A percentile compares a stretch with the other conserved stretches of the same genome.
phyloP scores from a whole-genome alignment of 257 asterid genomes.

The Jasminum sambac region DNA sequence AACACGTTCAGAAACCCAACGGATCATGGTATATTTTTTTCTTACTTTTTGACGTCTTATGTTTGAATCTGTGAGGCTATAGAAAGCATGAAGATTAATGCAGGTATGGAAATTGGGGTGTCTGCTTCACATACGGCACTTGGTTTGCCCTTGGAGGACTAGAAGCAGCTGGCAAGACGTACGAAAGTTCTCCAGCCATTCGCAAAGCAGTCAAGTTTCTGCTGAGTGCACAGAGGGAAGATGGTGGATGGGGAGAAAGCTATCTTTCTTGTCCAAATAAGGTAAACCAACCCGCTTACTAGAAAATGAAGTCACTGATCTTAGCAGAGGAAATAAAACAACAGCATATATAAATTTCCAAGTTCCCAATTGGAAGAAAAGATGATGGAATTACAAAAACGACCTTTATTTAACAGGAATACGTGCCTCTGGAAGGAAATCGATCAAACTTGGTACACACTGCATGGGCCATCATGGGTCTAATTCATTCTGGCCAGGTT shows the following conservation, averaged over 20 bases:
- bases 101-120: conserved; percentile 85
- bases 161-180: conserved; percentile 61
- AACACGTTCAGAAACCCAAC: conserved; percentile 57
- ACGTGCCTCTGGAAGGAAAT: conserved; percentile 54
- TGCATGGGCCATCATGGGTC: conserved; percentile 84
- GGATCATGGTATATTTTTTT: conserved; percentile 66
- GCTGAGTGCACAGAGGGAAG: conserved; percentile 50
- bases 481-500: conserved; percentile 77
- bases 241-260: conserved; percentile 97
- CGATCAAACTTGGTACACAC: conserved; percentile 79
- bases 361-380: not conserved
- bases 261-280: conserved; percentile 70
- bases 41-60: not conserved
- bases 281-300: conserved; percentile 33
- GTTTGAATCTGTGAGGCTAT: not conserved
- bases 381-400: not conserved
- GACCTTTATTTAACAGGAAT: conserved; percentile 38
- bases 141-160: conserved; percentile 87
- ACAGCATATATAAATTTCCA: not conserved
- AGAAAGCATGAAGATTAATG: not conserved
- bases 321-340: not conserved
- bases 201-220: conserved; percentile 61
- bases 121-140: conserved; percentile 78
- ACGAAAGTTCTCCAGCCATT: conserved; percentile 45
- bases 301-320: not conserved